phyloP scores from a whole-genome alignment of 352 stramenopile species.

The Globisporangium spiculum region DNA sequence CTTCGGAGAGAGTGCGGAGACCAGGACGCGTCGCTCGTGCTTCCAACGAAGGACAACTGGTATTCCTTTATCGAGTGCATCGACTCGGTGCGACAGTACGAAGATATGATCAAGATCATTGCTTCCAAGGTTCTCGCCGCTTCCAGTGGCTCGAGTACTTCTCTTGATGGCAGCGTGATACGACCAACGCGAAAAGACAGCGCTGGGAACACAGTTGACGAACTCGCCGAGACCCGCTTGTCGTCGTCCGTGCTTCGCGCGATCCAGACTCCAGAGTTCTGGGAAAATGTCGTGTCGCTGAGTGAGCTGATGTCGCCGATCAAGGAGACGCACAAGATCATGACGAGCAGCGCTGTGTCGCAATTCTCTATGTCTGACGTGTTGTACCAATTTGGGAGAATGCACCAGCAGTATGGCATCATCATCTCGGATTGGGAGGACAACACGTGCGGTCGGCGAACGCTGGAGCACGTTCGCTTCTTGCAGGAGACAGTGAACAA shows the following conservation, averaged over 20 bases:
- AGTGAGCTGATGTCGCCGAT: slow-evolving; percentile 79
- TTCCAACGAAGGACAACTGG: slow-evolving; percentile 47
- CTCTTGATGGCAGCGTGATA: background rate
- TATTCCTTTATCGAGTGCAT: slow-evolving; percentile 82
- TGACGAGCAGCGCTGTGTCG: slow-evolving; percentile 31
- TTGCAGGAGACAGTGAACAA: slow-evolving; percentile 57
- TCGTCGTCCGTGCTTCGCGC: slow-evolving; percentile 41
- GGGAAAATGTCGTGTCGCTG: slow-evolving; percentile 67
- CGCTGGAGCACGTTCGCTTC: slow-evolving; percentile 54
- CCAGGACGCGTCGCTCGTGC: slow-evolving; percentile 44
- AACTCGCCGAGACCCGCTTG: slow-evolving; percentile 39
- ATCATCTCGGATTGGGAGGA: slow-evolving; percentile 77
- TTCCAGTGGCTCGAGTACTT: background rate
- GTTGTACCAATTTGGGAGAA: slow-evolving; percentile 77
- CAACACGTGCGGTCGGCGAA: slow-evolving; percentile 38
- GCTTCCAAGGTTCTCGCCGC: slow-evolving; percentile 48
- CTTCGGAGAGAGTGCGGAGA: slow-evolving; percentile 67
- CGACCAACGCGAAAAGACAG: slow-evolving; percentile 40
- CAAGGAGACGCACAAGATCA: slow-evolving; percentile 72
- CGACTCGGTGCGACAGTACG: slow-evolving; percentile 74
- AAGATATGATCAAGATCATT: slow-evolving; percentile 86
- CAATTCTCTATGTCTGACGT: slow-evolving; percentile 64
- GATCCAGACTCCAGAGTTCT: slow-evolving; percentile 67
- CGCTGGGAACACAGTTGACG: slow-evolving; percentile 38
- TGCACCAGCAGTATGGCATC: slow-evolving; percentile 68